Conservation (phyloP, 2,329 filamentous ascomycete genomes). For the Chaetomium strumarium region DNA sequence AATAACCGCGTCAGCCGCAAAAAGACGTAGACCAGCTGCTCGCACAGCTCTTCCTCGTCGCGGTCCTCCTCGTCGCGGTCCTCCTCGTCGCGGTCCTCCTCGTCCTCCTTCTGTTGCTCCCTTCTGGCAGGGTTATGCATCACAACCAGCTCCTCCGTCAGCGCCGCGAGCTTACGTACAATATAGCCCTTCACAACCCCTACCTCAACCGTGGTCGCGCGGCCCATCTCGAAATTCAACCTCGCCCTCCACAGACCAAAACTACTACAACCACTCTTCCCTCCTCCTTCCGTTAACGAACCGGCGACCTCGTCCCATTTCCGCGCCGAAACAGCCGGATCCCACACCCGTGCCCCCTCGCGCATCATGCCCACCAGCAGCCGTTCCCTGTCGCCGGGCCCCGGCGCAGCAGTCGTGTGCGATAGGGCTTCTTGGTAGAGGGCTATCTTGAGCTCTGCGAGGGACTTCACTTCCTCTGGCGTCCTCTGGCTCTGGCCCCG, state of each 20-base stretch:
- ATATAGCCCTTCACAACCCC: slow-evolving; percentile 51
- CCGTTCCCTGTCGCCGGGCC: slow-evolving; percentile 41
- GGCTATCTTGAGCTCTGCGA: slow-evolving; percentile 73
- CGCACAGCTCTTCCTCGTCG: slow-evolving; percentile 26
- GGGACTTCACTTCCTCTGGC: slow-evolving; percentile 56
- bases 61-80: neutral
- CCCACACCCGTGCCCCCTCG: slow-evolving; percentile 72
- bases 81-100: slow-evolving; percentile 1
- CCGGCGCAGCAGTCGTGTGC: slow-evolving; percentile 40
- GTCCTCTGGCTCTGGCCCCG: slow-evolving; percentile 26
- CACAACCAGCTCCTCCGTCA: neutral
- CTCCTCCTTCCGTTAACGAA: slow-evolving; percentile 13
- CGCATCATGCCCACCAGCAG: slow-evolving; percentile 65
- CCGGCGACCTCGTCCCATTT: slow-evolving; percentile 56
- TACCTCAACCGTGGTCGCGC: slow-evolving; percentile 60
- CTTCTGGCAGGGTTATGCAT: neutral
- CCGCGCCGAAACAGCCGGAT: slow-evolving; percentile 49
- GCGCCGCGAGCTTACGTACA: slow-evolving; percentile 12
- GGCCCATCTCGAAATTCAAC: slow-evolving; percentile 66
- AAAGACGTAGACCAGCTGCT: slow-evolving; percentile 62
- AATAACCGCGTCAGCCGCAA: slow-evolving; percentile 69
- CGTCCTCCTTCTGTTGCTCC: slow-evolving; percentile 11
- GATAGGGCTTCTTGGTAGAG: slow-evolving; percentile 72
- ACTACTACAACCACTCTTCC: slow-evolving; percentile 42
- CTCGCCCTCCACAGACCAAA: slow-evolving; percentile 68